Evolutionary conservation across 2,329 filamentous ascomycete genomes (phyloP).

Genomic region (Dactylonectria macrodidyma): DNA sequence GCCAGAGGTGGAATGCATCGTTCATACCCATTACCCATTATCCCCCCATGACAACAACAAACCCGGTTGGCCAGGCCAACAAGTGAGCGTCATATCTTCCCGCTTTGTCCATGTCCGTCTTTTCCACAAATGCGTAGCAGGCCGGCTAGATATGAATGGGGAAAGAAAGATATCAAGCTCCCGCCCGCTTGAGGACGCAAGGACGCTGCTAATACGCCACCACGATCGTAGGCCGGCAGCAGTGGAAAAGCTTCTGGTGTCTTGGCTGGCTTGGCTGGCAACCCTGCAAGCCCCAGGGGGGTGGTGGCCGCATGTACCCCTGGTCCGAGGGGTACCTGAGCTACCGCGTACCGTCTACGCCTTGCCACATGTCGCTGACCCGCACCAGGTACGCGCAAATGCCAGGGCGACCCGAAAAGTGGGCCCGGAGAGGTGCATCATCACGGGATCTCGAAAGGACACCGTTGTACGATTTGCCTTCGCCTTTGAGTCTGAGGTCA

Average conservation of each 20-base stretch:
- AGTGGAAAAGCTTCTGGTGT: conserved; percentile 23
- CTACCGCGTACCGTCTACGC: not conserved
- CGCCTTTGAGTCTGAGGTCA: conserved; percentile 46
- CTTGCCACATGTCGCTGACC: conserved; percentile 1
- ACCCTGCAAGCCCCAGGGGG: conserved; percentile 7
- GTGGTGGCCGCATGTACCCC: conserved; percentile 7
- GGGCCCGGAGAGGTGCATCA: conserved; percentile 45
- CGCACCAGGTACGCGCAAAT: conserved; percentile 10
- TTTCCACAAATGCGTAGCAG: not conserved
- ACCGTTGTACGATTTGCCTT: conserved; percentile 52
- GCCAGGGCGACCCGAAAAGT: conserved; percentile 44
- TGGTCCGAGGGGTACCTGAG: not conserved
- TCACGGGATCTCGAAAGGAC: conserved; percentile 58
- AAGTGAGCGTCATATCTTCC: not conserved
- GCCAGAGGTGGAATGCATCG: conserved; percentile 20
- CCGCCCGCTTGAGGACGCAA: not conserved
- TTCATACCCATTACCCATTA: not conserved
- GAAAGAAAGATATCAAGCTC: conserved; percentile 2
- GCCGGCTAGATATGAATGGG: not conserved
- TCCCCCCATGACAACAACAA: conserved; percentile 2
- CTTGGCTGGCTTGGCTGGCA: not conserved
- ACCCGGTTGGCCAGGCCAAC: not conserved
- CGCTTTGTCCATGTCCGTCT: not conserved
- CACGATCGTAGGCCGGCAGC: conserved; percentile 12
- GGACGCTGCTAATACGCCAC: conserved; percentile 13